Conservation (phyloP, 202 grass and related monocot species). For the Schoenoplectus triqueter region DNA sequence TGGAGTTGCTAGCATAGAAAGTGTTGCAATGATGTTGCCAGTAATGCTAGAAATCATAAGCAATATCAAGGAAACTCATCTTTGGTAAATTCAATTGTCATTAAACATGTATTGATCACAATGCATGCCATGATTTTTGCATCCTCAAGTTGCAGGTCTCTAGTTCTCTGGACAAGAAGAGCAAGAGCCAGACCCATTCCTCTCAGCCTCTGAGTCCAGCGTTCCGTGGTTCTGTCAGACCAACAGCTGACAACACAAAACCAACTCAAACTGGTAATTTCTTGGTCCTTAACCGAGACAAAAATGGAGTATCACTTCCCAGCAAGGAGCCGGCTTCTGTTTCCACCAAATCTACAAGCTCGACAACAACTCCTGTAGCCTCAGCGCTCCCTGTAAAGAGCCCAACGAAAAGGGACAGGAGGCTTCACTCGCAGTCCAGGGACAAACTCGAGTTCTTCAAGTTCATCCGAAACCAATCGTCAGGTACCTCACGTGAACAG, state of each 20-base stretch:
- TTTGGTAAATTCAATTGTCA: not conserved
- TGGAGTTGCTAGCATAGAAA: not conserved
- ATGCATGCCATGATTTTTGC: not conserved
- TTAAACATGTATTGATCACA: not conserved
- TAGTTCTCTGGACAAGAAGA: conserved; percentile 51
- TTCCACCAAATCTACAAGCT: not conserved
- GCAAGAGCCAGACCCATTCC: conserved; percentile 40
- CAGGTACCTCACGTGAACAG: conserved; percentile 16
- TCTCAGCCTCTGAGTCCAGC: conserved; percentile 43
- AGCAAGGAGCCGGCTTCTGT: conserved; percentile 34
- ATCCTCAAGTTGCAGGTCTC: conserved; percentile 21
- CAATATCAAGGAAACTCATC: not conserved
- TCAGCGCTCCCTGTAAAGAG: conserved; percentile 41
- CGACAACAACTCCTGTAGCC: not conserved
- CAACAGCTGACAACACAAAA: conserved; percentile 42
- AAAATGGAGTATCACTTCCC: conserved; percentile 41
- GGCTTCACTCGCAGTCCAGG: conserved; percentile 34
- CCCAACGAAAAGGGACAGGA: conserved; percentile 42
- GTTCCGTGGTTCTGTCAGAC: conserved; percentile 33
- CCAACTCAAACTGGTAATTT: conserved; percentile 42
- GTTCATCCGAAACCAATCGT: conserved; percentile 44
- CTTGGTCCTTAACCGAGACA: conserved; percentile 53
- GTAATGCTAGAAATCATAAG: not conserved
- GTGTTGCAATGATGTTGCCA: conserved; percentile 8
- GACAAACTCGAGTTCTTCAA: conserved; percentile 53